A percentile compares a stretch with the other conserved stretches of the same genome.
These are phyloP conservation scores for Zasmidium angulare DNA, from an alignment of 2,329 filamentous ascomycete genomes.

Conservation along the genomic window DNA sequence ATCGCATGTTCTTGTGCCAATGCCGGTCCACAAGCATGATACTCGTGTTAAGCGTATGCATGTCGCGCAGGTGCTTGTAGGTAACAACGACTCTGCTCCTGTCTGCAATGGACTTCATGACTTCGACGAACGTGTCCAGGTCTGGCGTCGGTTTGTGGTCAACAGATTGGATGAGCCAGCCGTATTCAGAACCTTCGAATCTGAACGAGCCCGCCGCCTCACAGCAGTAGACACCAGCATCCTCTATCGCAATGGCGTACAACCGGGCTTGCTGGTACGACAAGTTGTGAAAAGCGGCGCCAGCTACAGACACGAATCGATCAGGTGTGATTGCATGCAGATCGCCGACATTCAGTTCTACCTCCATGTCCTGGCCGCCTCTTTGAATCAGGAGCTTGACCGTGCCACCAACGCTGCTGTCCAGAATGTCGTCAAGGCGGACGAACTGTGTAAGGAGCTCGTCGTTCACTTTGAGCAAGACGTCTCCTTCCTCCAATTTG, in stretches of 20 bases:
- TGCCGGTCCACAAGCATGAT: slow-evolving; percentile 92
- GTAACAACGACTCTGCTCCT: slow-evolving; percentile 84
- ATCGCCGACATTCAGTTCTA: slow-evolving; percentile 82
- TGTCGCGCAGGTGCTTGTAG: slow-evolving; percentile 91
- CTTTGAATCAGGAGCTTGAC: slow-evolving; percentile 82
- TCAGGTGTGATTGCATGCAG: slow-evolving; percentile 94
- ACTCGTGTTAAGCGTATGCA: slow-evolving; percentile 90
- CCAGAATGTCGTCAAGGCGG: slow-evolving; percentile 84
- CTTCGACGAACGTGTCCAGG: slow-evolving; percentile 83
- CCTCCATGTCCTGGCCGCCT: slow-evolving; percentile 81
- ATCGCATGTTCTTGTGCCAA: slow-evolving; percentile 92
- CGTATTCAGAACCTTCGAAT: slow-evolving; percentile 84
- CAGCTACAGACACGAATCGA: slow-evolving; percentile 90
- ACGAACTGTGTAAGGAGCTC: slow-evolving; percentile 93
- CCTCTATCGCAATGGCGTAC: slow-evolving; percentile 84
- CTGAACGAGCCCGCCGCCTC: slow-evolving; percentile 94
- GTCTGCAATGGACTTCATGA: slow-evolving; percentile 83
- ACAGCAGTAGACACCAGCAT: slow-evolving; percentile 81
- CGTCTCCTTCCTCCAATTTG: slow-evolving; percentile 91
- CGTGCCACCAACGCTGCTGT: slow-evolving; percentile 77
- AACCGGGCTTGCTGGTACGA: slow-evolving; percentile 98
- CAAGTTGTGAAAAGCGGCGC: slow-evolving; percentile 90
- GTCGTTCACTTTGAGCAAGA: slow-evolving; percentile 88
- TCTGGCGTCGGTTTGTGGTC: slow-evolving; percentile 90
- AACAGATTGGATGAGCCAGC: slow-evolving; percentile 90